phyloP scores from a whole-genome alignment of 306 rosid species.

The Boehmeria nivea region DNA sequence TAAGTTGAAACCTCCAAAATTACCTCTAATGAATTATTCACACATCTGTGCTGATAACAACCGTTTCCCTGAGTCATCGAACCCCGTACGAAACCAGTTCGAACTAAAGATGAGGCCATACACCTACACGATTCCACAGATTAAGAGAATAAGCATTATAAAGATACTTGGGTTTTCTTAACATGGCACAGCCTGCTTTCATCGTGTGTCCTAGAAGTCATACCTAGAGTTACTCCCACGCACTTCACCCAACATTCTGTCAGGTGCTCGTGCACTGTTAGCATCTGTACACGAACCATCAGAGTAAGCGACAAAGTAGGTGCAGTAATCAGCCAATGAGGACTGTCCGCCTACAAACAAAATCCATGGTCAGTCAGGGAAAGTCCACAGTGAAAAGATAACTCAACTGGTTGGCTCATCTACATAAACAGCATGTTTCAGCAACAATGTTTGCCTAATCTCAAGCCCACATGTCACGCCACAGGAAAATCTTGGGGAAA shows the following conservation, averaged over 20 bases:
- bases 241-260: conserved; percentile 96
- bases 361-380: conserved; percentile 11
- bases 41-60: conserved; percentile 88
- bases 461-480: no score
- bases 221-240: conserved; percentile 92
- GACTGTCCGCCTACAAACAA: conserved; percentile 91
- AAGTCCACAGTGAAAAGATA: conserved; percentile 15
- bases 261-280: conserved; percentile 89
- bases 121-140: conserved; percentile 45
- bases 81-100: conserved; percentile 91
- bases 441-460: no score
- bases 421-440: no score
- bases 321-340: conserved; percentile 95
- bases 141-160: conserved; percentile 25
- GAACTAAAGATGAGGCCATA: conserved; percentile 91
- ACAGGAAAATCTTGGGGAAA: no score
- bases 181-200: no score
- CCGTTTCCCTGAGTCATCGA: conserved; percentile 91
- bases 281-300: conserved; percentile 96
- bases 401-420: no score
- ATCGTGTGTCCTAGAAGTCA: conserved; percentile 10
- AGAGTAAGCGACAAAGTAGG: conserved; percentile 93
- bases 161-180: conserved; percentile 9
- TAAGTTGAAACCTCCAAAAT: conserved; percentile 15
- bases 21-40: conserved; percentile 78